These are phyloP conservation scores for Syncephalis fuscata DNA, from an alignment of 371 early-diverging fungal genomes.

Conservation along the genomic window DNA sequence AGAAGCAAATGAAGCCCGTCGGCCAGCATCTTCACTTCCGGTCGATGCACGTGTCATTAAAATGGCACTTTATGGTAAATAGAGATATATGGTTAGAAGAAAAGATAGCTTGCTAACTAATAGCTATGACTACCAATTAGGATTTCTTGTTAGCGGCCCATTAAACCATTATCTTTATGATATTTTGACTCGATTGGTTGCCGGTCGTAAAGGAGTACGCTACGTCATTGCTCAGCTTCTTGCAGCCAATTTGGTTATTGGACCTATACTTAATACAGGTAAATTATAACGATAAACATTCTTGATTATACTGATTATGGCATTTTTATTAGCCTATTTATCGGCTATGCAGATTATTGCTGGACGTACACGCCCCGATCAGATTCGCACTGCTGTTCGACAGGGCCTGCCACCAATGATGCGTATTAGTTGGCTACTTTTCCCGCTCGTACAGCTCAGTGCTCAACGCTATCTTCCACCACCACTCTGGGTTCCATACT, in stretches of 20 bases:
- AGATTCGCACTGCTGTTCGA: constrained; percentile 31
- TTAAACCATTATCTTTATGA: constrained; percentile 46
- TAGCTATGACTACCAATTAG: constrained; percentile 2
- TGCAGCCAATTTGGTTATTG: constrained; percentile 38
- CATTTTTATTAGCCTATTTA: constrained; percentile 38
- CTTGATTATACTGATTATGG: not conserved
- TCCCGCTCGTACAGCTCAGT: constrained; percentile 51
- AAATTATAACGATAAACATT: not conserved
- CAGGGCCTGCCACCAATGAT: constrained; percentile 50
- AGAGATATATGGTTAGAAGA: not conserved
- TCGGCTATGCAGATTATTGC: constrained; percentile 68
- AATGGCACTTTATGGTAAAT: constrained; percentile 64
- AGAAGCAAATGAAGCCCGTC: constrained; percentile 40
- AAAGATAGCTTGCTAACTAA: not conserved
- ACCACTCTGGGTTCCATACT: constrained; percentile 79
- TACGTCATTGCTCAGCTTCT: constrained; percentile 34
- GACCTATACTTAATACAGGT: constrained; percentile 58
- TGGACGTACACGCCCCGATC: constrained; percentile 34
- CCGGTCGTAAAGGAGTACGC: constrained; percentile 23
- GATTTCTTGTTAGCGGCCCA: constrained; percentile 44
- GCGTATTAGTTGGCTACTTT: constrained; percentile 68
- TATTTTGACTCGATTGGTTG: constrained; percentile 31
- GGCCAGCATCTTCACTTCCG: too few species aligned
- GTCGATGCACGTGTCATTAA: constrained; percentile 21
- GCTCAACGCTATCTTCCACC: constrained; percentile 62